Percentiles rank a stretch among this genome's conserved stretches.
These are phyloP conservation scores for Didymella sp. DNA, from an alignment of 2,329 filamentous ascomycete species.

Conservation along the genomic window DNA sequence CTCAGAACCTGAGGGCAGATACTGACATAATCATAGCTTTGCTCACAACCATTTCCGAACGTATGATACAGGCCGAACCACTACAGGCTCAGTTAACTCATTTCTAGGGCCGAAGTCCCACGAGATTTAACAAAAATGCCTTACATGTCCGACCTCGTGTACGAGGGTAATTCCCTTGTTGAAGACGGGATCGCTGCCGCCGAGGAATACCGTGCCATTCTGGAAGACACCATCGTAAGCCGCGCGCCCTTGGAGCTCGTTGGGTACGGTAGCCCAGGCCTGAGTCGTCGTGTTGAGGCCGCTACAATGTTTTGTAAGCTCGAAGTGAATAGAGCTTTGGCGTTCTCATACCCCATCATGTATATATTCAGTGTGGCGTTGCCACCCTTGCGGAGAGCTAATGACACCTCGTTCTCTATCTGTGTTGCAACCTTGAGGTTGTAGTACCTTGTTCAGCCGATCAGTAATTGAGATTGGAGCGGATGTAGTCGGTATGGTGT, in stretches of 20 bases:
- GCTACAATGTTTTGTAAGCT: background rate
- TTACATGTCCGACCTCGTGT: slow-evolving; percentile 9
- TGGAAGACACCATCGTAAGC: slow-evolving; percentile 3
- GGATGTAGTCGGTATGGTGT: background rate
- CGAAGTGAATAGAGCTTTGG: no score
- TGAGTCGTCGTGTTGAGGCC: background rate
- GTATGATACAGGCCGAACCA: slow-evolving; percentile 15
- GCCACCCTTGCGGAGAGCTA: slow-evolving; percentile 5
- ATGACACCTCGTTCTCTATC: background rate
- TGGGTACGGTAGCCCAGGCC: slow-evolving; percentile 1
- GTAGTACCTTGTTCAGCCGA: background rate
- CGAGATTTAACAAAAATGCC: background rate
- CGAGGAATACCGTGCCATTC: slow-evolving; percentile 1
- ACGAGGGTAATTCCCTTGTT: background rate
- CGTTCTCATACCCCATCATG: background rate
- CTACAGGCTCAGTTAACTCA: background rate
- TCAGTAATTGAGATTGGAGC: background rate
- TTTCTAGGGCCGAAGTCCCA: background rate
- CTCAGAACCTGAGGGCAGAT: background rate
- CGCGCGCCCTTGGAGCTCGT: background rate
- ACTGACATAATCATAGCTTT: slow-evolving; percentile 8
- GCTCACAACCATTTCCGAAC: background rate
- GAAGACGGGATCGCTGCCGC: slow-evolving; percentile 1
- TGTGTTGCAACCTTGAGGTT: slow-evolving; percentile 1
- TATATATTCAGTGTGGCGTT: slow-evolving; percentile 12